Base-by-base conservation (phyloP, 768 basidiomycete genomes). In the Cyathus striatus region DNA sequence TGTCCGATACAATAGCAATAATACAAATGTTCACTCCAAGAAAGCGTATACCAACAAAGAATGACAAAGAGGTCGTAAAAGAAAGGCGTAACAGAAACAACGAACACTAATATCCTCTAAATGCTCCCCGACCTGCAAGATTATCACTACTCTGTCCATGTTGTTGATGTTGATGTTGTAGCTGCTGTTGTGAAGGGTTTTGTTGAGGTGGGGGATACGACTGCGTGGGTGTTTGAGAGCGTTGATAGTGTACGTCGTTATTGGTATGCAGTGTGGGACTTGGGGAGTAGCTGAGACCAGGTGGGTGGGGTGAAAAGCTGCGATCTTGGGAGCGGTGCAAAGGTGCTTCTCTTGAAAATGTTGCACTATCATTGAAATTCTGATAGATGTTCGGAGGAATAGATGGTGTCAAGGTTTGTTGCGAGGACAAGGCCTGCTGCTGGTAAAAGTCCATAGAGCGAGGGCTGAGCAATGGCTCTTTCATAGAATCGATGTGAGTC, bases 301-400 rank as follows among this genome's bases (percentile, higher is more conserved):
- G 81, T 44, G 86, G 70, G 53, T 86, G 81, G 1, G 35, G 35
- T 9, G 35, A 36, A 18, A 13, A 36, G 9, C 12, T 18, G n/a
- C 65, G 51, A 45, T 66, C 66, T 57, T 68, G 72, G 4, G 81
- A 82, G 44, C 86, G 70, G 53, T 86, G 82, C 1, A 79, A 56
- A 1, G 85, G 77, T 4, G 83, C 82, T 51, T 84, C 78, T 36
- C 81, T 66, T 47, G 35, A 36, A n/a, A n/a, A n/a, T 12, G 20
- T 18, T 10, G 76, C 4, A 82, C 82, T 51, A 84, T 78, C 34
- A 81, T 66, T 48, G 66, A 68, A 3, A 63, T 69, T 9, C 48
- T 68, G 50, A 45, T 73, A 64, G 53, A 75, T 51, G 55, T 74
- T 60, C 1, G 68, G 66, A 2, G 75, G 72, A 3, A 69, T 58